Evolutionary conservation across 2,329 filamentous ascomycete species (phyloP), one percentile per base, ranked within the genome.

Genomic region (Paecilomyces dactylethromorphus): DNA sequence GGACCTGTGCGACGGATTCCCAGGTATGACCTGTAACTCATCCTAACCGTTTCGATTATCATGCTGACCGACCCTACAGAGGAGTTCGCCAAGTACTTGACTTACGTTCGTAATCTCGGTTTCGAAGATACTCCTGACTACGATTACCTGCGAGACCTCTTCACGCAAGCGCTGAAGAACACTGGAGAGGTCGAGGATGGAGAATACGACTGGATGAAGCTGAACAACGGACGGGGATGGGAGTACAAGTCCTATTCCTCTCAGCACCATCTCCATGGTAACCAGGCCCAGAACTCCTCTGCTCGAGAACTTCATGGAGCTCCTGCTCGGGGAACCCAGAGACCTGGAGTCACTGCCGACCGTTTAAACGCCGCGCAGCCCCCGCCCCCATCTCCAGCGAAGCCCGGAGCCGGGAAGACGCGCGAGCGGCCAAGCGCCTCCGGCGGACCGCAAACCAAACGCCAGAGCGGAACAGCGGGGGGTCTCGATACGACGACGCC

Each of bases 181-280:
- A 89, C 90, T 1, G 92, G 92, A 58, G 92, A 96, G 69, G 88
- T 97, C 8, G 94, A 97, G 74, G 94, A 99, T 76, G 94, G 94
- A 71, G 93, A 97, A 75, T 99, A 97, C 76, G 94, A 99, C 79
- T 99, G 94, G 94, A 96, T 97, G 91, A 97, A 96, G 83, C 83
- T 96, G 68, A 94, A 91, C 81, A 91, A 92, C 78, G 88, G 88
- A 67, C 94, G 96, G 78, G 92, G 92, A 63, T 96, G 91, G 91
- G 91, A 96, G 78, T 90, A 87, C 75, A 89, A 89, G 72, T 79
- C 82, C 60, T 86, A 88, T 69, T 81, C 85, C 54, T 84, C 85
- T 22, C 83, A 91, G 75, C 88, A 90, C 75, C 81, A 91, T 66
- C 90, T 92, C 78, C 88, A 91, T 79, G 84, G 88, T 73, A 91